Evolutionary conservation across 2,329 filamentous ascomycete species (phyloP), one percentile per base, ranked within the genome.

Genomic region (Venturia oleaginea): DNA sequence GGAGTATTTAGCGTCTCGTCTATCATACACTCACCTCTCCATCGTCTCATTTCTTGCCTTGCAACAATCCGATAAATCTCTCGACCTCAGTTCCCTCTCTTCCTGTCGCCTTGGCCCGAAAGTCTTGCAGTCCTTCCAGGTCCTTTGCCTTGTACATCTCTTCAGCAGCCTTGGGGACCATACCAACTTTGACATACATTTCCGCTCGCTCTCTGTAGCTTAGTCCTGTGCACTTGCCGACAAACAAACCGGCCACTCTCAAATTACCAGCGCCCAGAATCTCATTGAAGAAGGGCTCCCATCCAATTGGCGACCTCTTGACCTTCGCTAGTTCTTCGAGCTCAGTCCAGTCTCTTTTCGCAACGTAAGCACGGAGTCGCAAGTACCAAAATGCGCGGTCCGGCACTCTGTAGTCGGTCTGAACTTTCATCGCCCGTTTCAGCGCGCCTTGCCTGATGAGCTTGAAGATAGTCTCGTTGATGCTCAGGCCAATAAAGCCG

Each of bases 161-260:
- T 77, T 97, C 92, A 4, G 89, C 94, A 2, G 94, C 94, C 77
- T 91, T 92, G 34, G 89, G 84, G 55, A 91, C 81, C 86, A 96
- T 85, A 22, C 93, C 93, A 75, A 94, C 97, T 77, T 96, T 96
- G 70, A 96, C 87, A 83, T 92, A 99, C 93, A 99, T 97, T 69
- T 88, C 84, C 64, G 96, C 87, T 3, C 87, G 81, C 70, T 92
- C 89, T 2, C 84, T 82, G 0, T 84, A 80, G 55, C 86, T 83
- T 59, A 95, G 74, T 64, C 81, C 81, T 19, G 87, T 88, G 78
- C 92, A 97, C 76, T 97, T 97, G 2, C 91, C 86, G 62, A 97
- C 86, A 76, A 97, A 97, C 5, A 85, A 75, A 0, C 88, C 84
- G 1, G 94, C 94, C 19, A 96, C 81, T 67, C 92, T 89, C 5